phyloP scores from a whole-genome alignment of 2,329 filamentous ascomycete species.

The Ceratocystis albifundus region DNA sequence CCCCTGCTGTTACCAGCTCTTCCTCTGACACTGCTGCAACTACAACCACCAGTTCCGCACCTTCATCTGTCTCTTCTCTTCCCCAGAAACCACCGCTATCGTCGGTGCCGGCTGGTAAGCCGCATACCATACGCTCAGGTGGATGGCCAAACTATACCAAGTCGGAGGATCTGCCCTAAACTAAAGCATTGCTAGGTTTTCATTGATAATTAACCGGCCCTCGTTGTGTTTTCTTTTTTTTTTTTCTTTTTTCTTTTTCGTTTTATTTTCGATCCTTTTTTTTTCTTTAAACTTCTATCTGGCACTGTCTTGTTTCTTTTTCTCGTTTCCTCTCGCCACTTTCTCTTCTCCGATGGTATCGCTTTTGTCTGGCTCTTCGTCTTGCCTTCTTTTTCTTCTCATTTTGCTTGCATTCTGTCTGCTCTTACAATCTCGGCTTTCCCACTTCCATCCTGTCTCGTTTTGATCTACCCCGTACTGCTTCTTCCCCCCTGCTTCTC shows the following conservation, averaged over 20 bases:
- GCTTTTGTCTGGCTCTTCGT: background rate
- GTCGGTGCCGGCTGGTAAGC: conserved; percentile 31
- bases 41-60: background rate
- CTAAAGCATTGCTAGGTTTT: conserved; percentile 23
- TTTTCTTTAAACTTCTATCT: too few species aligned
- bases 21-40: conserved; percentile 26
- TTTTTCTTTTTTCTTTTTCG: too few species aligned
- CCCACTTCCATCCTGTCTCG: background rate
- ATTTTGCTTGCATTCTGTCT: background rate
- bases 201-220: too few species aligned
- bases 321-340: background rate
- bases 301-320: conserved; percentile 2
- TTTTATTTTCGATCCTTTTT: too few species aligned
- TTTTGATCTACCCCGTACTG: too few species aligned
- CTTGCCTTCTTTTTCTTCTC: conserved; percentile 11
- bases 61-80: conserved; percentile 27
- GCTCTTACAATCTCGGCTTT: background rate
- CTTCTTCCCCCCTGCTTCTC: background rate
- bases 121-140: conserved; percentile 30
- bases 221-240: too few species aligned
- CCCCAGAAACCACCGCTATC: conserved; percentile 21
- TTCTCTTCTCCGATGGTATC: conserved; percentile 1
- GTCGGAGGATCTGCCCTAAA: conserved; percentile 29
- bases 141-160: conserved; percentile 32
- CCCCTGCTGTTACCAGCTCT: conserved; percentile 26